Base-by-base conservation (phyloP, 2,329 filamentous ascomycete genomes). In the Nigrograna mackinnonii region DNA sequence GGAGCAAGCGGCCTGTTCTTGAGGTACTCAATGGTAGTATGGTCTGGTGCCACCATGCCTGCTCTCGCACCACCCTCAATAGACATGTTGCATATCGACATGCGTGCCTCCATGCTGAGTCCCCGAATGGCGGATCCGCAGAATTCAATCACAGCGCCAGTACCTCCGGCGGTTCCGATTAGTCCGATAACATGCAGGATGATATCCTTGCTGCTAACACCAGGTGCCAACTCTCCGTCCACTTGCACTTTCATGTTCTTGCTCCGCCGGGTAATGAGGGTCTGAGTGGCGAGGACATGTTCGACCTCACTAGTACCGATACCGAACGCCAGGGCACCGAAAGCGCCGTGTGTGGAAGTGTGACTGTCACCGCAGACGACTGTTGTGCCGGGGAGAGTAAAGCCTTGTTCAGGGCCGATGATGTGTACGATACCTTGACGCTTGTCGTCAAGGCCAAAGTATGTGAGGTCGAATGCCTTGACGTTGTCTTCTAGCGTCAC, bases 41-140 rank as follows among this genome's bases (percentile, higher is more conserved):
- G 86, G 63, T 99, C 94, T 4, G 94, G 94, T 7, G 94, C 94
- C 46, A 99, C 86, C 91, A 99, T 95, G 55, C 94, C 94, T 47
- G 92, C 92, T 73, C 94, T 83, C 35, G 94, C 94, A 71, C 94
- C 94, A 56, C 80, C 94, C 77, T 99, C 94, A 57, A 97, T 96
- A 12, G 91, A 91, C 94, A 97, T 97, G 77, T 99, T 99, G 78
- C 94, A 97, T 68, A 99, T 95, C 50, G 91, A 96, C 94, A 99
- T 97, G 56, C 94, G 85, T 32, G 92, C 94, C 73, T 97, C 94
- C 83, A 99, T 96, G 71, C 89, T 95, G 58, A 97, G 78, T 48
- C 73, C 75, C 57, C 90, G 85, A 66, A 99, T 96, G 48, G 94
- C 89, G 38, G 91, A 96, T 46, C 94, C 94, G 66, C 91, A 96